Conservation (phyloP, 805 yeast species). For the Monosporozyma solicola region DNA sequence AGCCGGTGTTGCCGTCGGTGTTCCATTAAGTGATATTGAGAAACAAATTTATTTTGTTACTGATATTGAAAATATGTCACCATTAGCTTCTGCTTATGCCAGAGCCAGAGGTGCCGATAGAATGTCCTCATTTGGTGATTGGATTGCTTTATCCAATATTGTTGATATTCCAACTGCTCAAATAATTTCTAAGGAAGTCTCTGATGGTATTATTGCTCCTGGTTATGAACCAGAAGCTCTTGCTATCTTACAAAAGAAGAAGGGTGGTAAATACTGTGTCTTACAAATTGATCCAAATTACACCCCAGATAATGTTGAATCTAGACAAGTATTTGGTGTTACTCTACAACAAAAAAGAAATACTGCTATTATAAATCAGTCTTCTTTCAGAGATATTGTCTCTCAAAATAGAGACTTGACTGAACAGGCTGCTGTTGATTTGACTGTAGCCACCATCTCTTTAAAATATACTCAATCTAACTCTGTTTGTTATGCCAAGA, state of each 20-base stretch:
- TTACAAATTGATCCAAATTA: conserved; percentile 91
- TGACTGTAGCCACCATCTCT: conserved; percentile 94
- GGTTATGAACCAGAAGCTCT: conserved; percentile 90
- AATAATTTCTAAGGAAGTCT: conserved; percentile 92
- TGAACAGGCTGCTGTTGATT: conserved; percentile 85
- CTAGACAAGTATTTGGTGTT: conserved; percentile 93
- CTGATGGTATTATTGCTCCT: conserved; percentile 98
- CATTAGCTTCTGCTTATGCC: conserved; percentile 94
- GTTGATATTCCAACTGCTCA: conserved; percentile 95
- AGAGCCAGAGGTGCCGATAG: conserved; percentile 99
- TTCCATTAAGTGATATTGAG: conserved; percentile 83
- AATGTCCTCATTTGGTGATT: conserved; percentile 98
- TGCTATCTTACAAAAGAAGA: conserved; percentile 78
- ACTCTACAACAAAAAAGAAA: conserved; percentile 93
- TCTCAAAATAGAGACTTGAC: conserved; percentile 78
- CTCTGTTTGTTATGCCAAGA: conserved; percentile 96
- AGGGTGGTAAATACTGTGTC: conserved; percentile 94
- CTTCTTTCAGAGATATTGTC: conserved; percentile 85
- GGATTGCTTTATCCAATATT: conserved; percentile 91
- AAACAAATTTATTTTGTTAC: conserved; percentile 90
- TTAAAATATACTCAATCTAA: conserved; percentile 97
- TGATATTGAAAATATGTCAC: conserved; percentile 89
- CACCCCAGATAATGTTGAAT: conserved; percentile 69
- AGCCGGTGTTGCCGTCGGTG: conserved; percentile 96
- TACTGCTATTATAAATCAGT: conserved; percentile 86